Percentiles rank a stretch among this genome's conserved stretches.
These are phyloP conservation scores for Syzygium jambos DNA, from an alignment of 345 rosid species.

Conservation along the genomic window DNA sequence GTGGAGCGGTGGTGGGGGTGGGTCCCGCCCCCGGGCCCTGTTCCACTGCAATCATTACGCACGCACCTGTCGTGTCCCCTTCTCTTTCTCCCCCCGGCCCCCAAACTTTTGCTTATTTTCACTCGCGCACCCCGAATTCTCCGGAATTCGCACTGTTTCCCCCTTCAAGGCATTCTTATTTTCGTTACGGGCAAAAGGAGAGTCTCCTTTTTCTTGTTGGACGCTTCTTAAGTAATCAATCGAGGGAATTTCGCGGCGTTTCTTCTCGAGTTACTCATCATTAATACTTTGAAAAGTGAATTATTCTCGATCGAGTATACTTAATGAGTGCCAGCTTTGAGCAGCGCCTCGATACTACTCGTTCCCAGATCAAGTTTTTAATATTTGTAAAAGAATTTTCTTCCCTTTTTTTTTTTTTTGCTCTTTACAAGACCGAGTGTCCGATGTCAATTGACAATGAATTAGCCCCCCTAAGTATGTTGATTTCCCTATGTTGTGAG, in stretches of 20 bases:
- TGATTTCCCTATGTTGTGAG: background rate
- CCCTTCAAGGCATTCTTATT: background rate
- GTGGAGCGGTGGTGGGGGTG: background rate
- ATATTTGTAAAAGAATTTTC: background rate
- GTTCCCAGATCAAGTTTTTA: background rate
- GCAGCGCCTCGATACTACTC: background rate
- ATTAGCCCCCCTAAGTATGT: background rate
- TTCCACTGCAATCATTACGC: slow-evolving; percentile 21
- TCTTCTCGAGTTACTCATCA: fast-evolving
- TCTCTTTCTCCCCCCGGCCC: background rate
- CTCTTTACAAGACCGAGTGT: fast-evolving
- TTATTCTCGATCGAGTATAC: background rate
- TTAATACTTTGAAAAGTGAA: background rate
- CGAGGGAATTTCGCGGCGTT: background rate
- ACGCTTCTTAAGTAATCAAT: background rate
- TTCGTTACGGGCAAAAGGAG: background rate
- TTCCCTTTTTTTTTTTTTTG: background rate
- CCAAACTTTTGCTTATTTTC: background rate
- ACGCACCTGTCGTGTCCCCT: background rate
- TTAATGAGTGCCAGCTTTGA: fast-evolving
- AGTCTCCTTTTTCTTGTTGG: background rate
- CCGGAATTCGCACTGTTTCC: background rate
- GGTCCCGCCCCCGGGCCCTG: background rate
- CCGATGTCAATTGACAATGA: background rate
- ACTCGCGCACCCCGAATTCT: fast-evolving